Percentiles rank a stretch among this genome's conserved stretches.
Conservation (phyloP, 768 basidiomycete species). For the Filobasidium floriforme region DNA sequence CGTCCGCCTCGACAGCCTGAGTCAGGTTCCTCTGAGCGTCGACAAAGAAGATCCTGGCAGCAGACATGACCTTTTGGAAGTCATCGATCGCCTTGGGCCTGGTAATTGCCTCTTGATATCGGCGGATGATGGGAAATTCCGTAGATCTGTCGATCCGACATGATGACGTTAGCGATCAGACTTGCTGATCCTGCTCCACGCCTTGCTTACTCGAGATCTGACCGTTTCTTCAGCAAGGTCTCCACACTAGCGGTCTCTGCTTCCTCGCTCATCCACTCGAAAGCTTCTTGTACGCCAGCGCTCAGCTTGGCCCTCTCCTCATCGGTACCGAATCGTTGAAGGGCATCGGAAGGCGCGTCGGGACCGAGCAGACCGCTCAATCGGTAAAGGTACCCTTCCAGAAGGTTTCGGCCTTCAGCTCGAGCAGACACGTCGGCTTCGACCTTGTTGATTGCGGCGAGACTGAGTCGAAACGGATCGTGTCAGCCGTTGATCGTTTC, state of each 20-base stretch:
- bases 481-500: too few relatives aligned
- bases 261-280: slow-evolving; percentile 73
- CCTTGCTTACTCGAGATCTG: slow-evolving; percentile 68
- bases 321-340: slow-evolving; percentile 74
- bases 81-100: slow-evolving; percentile 79
- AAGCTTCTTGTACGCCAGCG: slow-evolving; percentile 63
- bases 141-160: slow-evolving; percentile 51
- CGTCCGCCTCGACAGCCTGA: slow-evolving; percentile 54
- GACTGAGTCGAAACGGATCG: slow-evolving; percentile 48
- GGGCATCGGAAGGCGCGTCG: slow-evolving; percentile 63
- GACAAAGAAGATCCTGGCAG: slow-evolving; percentile 61
- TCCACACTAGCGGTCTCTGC: slow-evolving; percentile 74
- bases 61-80: slow-evolving; percentile 63
- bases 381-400: slow-evolving; percentile 90
- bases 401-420: slow-evolving; percentile 81
- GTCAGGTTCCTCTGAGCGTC: slow-evolving; percentile 72
- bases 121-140: slow-evolving; percentile 73
- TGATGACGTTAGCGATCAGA: not conserved
- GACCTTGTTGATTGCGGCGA: slow-evolving; percentile 67
- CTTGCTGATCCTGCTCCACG: not conserved
- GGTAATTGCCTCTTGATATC: slow-evolving; percentile 79
- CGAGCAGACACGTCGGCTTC: slow-evolving; percentile 68
- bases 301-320: slow-evolving; percentile 62
- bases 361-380: slow-evolving; percentile 67
- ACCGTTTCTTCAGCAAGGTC: slow-evolving; percentile 66